A percentile compares a stretch with the other conserved stretches of the same genome.
These are phyloP conservation scores for Clarireedia paspali DNA, from an alignment of 2,329 filamentous ascomycete species.

Conservation along the genomic window DNA sequence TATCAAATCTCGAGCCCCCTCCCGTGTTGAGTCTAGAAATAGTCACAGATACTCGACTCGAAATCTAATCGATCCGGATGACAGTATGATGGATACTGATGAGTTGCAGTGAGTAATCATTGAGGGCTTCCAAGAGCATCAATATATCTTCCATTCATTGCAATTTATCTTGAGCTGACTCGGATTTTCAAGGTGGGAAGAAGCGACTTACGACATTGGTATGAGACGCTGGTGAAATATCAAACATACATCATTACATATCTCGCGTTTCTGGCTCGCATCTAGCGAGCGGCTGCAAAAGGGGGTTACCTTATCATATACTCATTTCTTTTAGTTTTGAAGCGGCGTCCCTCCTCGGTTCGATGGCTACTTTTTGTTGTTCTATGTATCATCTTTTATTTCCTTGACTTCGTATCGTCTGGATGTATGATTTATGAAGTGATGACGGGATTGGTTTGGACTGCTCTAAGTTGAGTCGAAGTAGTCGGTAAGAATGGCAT, in stretches of 20 bases:
- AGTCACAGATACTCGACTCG: neutral
- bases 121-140: neutral
- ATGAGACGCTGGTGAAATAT: conserved; percentile 5
- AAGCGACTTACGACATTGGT: conserved; percentile 18
- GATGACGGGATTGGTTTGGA: too few relatives aligned
- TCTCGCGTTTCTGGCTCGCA: neutral
- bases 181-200: conserved; percentile 11
- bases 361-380: too few relatives aligned
- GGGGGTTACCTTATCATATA: too few relatives aligned
- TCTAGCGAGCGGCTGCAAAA: neutral
- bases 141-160: neutral
- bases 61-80: conserved; percentile 8
- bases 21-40: conserved; percentile 5
- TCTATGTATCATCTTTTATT: too few relatives aligned
- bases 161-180: neutral
- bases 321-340: too few relatives aligned
- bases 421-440: too few relatives aligned
- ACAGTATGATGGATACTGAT: conserved; percentile 21
- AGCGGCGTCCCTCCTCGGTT: too few relatives aligned
- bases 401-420: too few relatives aligned
- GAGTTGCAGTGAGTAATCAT: conserved; percentile 17
- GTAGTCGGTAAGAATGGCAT: too few relatives aligned
- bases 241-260: neutral
- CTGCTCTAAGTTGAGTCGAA: too few relatives aligned
- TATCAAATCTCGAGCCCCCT: neutral